Base-by-base conservation (phyloP, 1,284 basidiomycete genomes). In the Moesziomyces aphidis region DNA sequence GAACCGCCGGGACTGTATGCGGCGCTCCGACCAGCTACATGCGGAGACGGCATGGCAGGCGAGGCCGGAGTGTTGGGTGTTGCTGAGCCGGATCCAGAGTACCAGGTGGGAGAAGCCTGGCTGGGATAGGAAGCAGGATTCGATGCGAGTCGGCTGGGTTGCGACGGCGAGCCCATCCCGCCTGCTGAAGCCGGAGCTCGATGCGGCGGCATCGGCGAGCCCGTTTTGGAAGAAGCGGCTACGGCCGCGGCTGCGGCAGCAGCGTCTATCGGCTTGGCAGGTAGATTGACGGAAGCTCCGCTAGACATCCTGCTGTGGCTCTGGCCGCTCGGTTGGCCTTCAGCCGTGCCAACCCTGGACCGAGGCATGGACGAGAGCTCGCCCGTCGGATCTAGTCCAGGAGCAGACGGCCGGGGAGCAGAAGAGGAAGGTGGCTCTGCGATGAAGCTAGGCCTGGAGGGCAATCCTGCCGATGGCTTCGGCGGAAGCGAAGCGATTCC, bases 231-330 rank as follows among this genome's bases (percentile, higher is more conserved):
- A 4, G 53, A 23, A 1, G 59, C 50, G 3, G 55, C 55, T n/a
- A 55, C 60, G 22, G 58, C 65, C 5, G 66, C 60, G 22, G 66
- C 66, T n/a, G 59, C 60, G 22, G 58, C 65, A 13, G 66, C 61
- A 11, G 67, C 67, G 31, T 70, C 61, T 9, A 70, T 57, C n/a
- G 67, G 67, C 50, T 70, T 70, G 50, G 67, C 57, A 24, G 67
- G 67, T 28, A 70, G 46, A 31, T 57, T 47, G 61, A 53, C 56
- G 2, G 57, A 51, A 19, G 60, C 46, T 13, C 57, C 50, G 31
- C 61, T 70, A 39, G 22, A 59, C 57, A 57, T 60, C 21, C 61
- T 56, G 51, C 61, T 55, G 46, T 59, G 66, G 26, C 44, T 36
- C 19, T 24, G 43, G 1, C 60, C 61, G 26, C 49, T 39, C 3